Evolutionary conservation across 2,329 filamentous ascomycete species (phyloP).

Genomic region (Pseudogymnoascus destructans): DNA sequence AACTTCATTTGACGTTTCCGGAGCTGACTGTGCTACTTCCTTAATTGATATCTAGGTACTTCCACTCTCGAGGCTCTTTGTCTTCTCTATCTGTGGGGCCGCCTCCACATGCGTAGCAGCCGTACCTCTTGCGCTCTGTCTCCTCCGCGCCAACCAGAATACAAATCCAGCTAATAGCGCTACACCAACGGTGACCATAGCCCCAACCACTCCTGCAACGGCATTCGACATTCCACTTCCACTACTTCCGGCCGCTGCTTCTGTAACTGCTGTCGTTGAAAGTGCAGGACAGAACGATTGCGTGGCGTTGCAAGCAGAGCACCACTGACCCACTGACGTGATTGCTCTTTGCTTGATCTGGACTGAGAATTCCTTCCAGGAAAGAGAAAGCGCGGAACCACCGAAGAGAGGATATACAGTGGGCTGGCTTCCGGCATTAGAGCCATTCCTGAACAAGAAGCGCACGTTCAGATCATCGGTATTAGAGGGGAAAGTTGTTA

Average conservation of each 20-base stretch:
- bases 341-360: background rate
- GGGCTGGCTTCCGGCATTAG: background rate
- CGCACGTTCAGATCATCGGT: background rate
- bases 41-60: background rate
- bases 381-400: conserved; percentile 21
- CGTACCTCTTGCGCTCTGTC: background rate
- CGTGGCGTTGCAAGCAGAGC: background rate
- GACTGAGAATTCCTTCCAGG: conserved; percentile 14
- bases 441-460: background rate
- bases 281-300: background rate
- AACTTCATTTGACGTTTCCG: too few species aligned
- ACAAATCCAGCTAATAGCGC: background rate
- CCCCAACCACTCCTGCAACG: background rate
- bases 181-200: background rate
- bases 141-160: background rate
- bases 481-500: background rate
- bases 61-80: background rate
- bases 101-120: background rate
- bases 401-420: background rate
- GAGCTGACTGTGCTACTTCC: background rate
- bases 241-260: background rate
- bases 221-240: background rate
- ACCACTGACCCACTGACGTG: background rate
- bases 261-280: background rate
- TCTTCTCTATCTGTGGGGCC: background rate